phyloP scores from a whole-genome alignment of 768 basidiomycete species.

The Kwoniella dejecticola region DNA sequence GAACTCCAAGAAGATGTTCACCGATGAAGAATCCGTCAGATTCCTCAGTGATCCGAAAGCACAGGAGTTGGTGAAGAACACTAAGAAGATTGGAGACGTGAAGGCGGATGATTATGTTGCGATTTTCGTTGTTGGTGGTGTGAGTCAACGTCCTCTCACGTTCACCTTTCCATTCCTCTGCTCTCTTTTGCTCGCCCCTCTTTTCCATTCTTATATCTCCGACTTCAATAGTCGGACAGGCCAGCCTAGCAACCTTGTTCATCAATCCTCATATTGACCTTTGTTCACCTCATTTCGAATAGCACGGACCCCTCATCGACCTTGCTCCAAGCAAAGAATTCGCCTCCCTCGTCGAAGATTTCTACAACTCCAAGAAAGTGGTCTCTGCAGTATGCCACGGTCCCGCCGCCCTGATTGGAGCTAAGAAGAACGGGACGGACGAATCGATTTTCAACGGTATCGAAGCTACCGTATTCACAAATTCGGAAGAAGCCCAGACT shows the following conservation, averaged over 20 bases:
- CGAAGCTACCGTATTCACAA: constrained; percentile 68
- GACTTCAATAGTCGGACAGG: too few species aligned
- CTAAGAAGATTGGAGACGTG: constrained; percentile 67
- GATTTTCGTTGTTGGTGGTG: constrained; percentile 75
- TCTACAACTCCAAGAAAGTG: constrained; percentile 69
- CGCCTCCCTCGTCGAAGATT: constrained; percentile 64
- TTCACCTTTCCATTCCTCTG: too few species aligned
- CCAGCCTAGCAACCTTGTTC: too few species aligned
- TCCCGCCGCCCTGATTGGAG: constrained; percentile 69
- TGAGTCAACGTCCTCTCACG: constrained; percentile 21
- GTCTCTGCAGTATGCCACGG: constrained; percentile 79
- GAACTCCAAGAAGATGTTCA: constrained; percentile 59
- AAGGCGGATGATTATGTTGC: constrained; percentile 67
- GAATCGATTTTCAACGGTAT: constrained; percentile 69
- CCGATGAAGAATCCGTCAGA: constrained; percentile 62
- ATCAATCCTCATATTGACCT: too few species aligned
- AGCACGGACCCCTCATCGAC: constrained; percentile 74
- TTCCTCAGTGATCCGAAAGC: constrained; percentile 66
- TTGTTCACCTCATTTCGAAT: not conserved
- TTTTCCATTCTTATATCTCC: too few species aligned
- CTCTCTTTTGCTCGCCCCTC: too few species aligned
- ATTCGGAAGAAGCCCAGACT: constrained; percentile 65
- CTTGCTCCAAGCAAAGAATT: constrained; percentile 65
- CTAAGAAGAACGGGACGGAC: constrained; percentile 60
- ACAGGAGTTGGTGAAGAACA: constrained; percentile 62